Percentiles rank a stretch among this genome's conserved stretches.
These are phyloP conservation scores for Physcomitrellopsis africana DNA, from an alignment of 225 moss, liverwort and hornwort genomes.

Conservation along the genomic window DNA sequence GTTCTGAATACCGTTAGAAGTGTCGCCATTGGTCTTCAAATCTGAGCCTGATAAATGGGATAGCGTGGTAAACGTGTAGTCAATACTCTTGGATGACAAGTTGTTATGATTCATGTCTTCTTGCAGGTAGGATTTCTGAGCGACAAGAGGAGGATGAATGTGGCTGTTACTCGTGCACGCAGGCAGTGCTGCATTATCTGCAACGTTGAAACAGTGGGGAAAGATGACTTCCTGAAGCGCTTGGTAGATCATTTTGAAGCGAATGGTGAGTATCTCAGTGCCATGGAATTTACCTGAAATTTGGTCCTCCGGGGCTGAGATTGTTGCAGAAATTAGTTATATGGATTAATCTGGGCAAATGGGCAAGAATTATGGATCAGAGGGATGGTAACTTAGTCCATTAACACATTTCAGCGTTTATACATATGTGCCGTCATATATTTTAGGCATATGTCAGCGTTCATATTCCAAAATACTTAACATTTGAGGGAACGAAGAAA, in stretches of 20 bases:
- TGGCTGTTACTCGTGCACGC: constrained; percentile 93
- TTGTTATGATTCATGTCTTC: not conserved
- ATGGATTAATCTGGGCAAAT: too few species aligned
- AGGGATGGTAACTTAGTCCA: too few species aligned
- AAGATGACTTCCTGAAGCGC: constrained; percentile 60
- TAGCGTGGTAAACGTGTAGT: not conserved
- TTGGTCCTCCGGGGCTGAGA: not conserved
- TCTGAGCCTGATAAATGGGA: not conserved
- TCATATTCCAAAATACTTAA: too few species aligned
- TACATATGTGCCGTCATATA: too few species aligned
- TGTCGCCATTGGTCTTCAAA: not conserved
- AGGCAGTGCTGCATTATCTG: constrained; percentile 93
- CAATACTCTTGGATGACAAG: not conserved
- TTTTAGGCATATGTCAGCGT: too few species aligned
- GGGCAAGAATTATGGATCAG: too few species aligned
- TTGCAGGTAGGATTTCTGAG: constrained; percentile 93
- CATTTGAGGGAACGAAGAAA: too few species aligned
- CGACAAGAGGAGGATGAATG: constrained; percentile 96
- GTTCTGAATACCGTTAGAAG: not conserved
- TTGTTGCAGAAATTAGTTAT: constrained; percentile 5
- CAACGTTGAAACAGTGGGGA: constrained; percentile 69
- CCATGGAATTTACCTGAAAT: constrained; percentile 67
- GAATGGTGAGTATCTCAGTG: constrained; percentile 90
- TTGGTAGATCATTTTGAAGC: constrained; percentile 68
- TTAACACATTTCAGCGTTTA: too few species aligned